Base-by-base conservation (phyloP, 208 protist genomes). In the Endotrypanum monterogeii region DNA sequence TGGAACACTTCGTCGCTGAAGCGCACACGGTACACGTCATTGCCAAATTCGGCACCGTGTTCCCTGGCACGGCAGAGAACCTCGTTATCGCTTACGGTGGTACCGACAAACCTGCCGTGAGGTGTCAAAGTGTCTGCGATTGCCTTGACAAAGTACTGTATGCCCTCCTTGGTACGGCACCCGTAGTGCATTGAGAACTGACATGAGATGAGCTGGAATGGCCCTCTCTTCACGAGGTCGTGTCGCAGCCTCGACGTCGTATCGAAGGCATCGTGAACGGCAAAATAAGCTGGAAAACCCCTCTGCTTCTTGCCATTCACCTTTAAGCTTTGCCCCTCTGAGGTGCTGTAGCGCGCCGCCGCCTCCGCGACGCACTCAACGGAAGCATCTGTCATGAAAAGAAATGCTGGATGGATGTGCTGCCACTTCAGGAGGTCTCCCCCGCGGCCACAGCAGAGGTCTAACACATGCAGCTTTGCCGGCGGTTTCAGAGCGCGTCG, bases 131-230 rank as follows among this genome's bases (percentile, higher is more conserved):
- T 51, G 16, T 61, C 54, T 2, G 89, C 71, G 30, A 96, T 74
- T 41, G 79, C 71, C n/a, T 66, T 57, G 7, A 96, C 66, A 72
- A 96, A 94, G 54, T 58, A 80, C 37, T 41, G 56, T 2, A 92
- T 62, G 55, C 80, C 57, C 39, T 84, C 74, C 62, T 77, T 74
- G 0, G 80, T 82, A 18, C 65, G 74, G 67, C 83, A 96, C 20
- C 87, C 89, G 77, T 94, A 94, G 84, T 96, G 91, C 73, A 96
- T 79, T 28, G 91, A 92, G 80, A 96, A 96, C 69, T 96, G 91
- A 54, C 91, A 96, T 23, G 91, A 94, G 44, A 80, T 71, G 61
- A 96, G 65, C 58, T 91, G 78, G 44, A 89, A 86, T 16, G 73
- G 63, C 9, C 51, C 67, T 16, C 66, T 67, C 44, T 51, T 69